phyloP scores from a whole-genome alignment of 208 protist species.

The Leishmania braziliensis region DNA sequence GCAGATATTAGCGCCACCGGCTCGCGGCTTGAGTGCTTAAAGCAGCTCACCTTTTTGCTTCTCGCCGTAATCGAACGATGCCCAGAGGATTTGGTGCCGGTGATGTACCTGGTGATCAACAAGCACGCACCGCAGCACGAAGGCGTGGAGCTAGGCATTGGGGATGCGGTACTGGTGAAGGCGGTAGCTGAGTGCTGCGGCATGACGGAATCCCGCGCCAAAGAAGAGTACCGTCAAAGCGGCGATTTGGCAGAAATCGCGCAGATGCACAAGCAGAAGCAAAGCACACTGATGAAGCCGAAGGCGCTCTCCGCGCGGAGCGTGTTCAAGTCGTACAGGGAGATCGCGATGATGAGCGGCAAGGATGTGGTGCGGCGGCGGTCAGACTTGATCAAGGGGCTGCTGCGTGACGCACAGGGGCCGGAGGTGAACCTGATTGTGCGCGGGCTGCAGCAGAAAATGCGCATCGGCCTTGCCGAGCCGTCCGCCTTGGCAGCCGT shows the following conservation, averaged over 20 bases:
- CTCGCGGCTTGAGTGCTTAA: slow-evolving; percentile 89
- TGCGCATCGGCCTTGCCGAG: slow-evolving; percentile 98
- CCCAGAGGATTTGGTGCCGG: slow-evolving; percentile 86
- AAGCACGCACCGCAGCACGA: slow-evolving; percentile 96
- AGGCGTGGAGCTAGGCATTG: slow-evolving; percentile 98
- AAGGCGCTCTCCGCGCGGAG: slow-evolving; percentile 87
- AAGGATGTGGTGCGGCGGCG: slow-evolving; percentile 92
- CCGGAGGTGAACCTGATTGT: slow-evolving; percentile 96
- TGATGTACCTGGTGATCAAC: slow-evolving; percentile 96
- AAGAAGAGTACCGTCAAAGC: slow-evolving; percentile 84
- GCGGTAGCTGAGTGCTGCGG: slow-evolving; percentile 95
- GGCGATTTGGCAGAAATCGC: slow-evolving; percentile 97
- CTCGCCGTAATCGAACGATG: slow-evolving; percentile 81
- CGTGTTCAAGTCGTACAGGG: slow-evolving; percentile 90
- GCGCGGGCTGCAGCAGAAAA: slow-evolving; percentile 96
- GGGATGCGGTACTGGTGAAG: slow-evolving; percentile 96
- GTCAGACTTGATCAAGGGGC: slow-evolving; percentile 91
- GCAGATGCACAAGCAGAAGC: slow-evolving; percentile 82
- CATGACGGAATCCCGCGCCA: slow-evolving; percentile 80
- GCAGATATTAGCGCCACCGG: slow-evolving; percentile 84
- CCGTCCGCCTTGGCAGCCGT: slow-evolving; percentile 95
- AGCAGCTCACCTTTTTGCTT: slow-evolving; percentile 86
- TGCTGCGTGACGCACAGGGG: slow-evolving; percentile 92
- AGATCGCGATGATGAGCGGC: slow-evolving; percentile 93
- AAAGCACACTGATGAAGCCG: slow-evolving; percentile 91